A percentile compares a stretch with the other conserved stretches of the same genome.
Evolutionary conservation across 352 stramenopile species (phyloP).

Genomic region (Phytopythium chamaehyphon): DNA sequence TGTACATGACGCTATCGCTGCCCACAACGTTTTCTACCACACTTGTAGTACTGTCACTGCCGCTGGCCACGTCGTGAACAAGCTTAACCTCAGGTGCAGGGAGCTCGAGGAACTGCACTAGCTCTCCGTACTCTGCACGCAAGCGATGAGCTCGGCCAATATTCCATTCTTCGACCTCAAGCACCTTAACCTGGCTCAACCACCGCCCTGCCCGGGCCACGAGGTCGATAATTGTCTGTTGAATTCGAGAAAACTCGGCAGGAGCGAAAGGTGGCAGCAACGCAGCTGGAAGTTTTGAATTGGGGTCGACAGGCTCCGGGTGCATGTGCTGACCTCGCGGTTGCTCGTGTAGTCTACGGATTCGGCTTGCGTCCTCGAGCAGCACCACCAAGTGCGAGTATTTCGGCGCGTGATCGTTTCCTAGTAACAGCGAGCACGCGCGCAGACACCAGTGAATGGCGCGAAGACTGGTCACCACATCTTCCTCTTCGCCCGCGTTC

Average conservation of each 20-base stretch:
- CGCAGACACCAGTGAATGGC: constrained; percentile 78
- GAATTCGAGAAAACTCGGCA: constrained; percentile 64
- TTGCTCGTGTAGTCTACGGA: constrained; percentile 1
- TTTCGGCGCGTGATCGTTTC: constrained; percentile 35
- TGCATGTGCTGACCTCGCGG: background rate
- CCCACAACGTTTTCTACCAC: background rate
- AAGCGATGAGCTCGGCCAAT: constrained; percentile 41
- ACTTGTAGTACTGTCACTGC: background rate
- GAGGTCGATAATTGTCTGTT: constrained; percentile 63
- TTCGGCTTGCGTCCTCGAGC: constrained; percentile 34
- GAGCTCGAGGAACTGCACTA: constrained; percentile 63
- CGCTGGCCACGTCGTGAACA: constrained; percentile 33
- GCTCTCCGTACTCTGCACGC: constrained; percentile 40
- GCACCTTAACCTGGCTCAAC: constrained; percentile 56
- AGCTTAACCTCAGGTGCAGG: constrained; percentile 61
- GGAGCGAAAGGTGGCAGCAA: constrained; percentile 39
- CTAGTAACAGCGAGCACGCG: constrained; percentile 61
- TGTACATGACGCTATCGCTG: background rate
- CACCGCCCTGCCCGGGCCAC: constrained; percentile 57
- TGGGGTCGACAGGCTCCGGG: constrained; percentile 20
- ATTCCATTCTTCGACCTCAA: constrained; percentile 73
- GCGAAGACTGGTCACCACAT: constrained; percentile 39
- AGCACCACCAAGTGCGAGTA: constrained; percentile 72
- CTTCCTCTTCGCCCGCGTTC: constrained; percentile 38
- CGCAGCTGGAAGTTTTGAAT: constrained; percentile 18